Percentiles rank a stretch among this genome's conserved stretches.
Conservation (phyloP, 495 filamentous ascomycete genomes). For the Sabuloglossum arenarium region DNA sequence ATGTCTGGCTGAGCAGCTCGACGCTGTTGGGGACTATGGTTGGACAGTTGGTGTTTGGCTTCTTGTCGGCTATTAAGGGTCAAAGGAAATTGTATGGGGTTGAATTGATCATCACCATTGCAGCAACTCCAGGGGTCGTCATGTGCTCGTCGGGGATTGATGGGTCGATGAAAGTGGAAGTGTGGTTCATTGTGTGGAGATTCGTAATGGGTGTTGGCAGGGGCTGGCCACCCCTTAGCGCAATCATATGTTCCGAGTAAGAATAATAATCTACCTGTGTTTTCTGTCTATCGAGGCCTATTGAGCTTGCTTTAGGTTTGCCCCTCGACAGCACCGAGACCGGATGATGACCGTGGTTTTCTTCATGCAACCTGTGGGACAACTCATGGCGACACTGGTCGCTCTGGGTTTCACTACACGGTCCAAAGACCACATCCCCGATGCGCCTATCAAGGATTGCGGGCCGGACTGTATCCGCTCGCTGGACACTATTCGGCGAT, state of each 20-base stretch:
- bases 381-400: constrained; percentile 31
- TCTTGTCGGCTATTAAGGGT: constrained; percentile 38
- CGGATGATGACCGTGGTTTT: constrained; percentile 47
- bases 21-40: constrained; percentile 36
- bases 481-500: constrained; percentile 32
- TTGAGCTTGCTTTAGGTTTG: constrained; percentile 21
- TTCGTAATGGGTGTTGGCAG: constrained; percentile 21
- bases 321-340: constrained; percentile 32
- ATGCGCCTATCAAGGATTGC: not conserved
- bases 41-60: constrained; percentile 41
- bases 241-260: constrained; percentile 42
- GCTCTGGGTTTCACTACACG: constrained; percentile 18
- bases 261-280: too few species aligned
- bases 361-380: constrained; percentile 43
- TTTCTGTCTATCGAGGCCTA: too few species aligned
- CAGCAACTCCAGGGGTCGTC: constrained; percentile 32
- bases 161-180: constrained; percentile 6
- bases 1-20: constrained; percentile 30
- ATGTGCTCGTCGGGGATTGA: constrained; percentile 3
- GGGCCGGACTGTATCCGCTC: not conserved
- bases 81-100: constrained; percentile 41
- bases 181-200: constrained; percentile 8
- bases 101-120: constrained; percentile 36
- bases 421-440: constrained; percentile 1
- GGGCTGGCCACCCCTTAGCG: constrained; percentile 34